Base-by-base conservation (phyloP, 306 rosid species). In the Lupinus albus region DNA sequence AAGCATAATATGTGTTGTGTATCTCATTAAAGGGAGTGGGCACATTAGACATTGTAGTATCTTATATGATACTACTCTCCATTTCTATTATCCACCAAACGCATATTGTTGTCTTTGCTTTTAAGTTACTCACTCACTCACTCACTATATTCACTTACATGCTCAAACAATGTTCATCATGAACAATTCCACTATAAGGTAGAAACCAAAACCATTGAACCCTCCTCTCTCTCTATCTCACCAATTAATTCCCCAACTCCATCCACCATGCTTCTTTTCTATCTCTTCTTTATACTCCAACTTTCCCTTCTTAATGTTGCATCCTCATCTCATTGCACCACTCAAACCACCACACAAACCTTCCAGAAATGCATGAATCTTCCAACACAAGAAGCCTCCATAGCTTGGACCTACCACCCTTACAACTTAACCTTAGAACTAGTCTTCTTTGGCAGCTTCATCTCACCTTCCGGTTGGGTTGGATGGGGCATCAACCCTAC, bases 401-500 rank as follows among this genome's bases (percentile, higher is more conserved):
- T 94, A 51, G 99, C 99, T 4, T 94, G 99, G 99, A 94, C 97
- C 67, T 90, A 85, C 72, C 88, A 94, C 72, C 64, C 82, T 55
- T 83, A 78, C 74, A 94, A 88, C 41, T 55, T 85, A 16, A 90
- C 97, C 39, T 46, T 94, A 28, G 97, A 90, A 65, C 82, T 94
- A 7, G 90, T 78, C 42, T 94, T 94, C 85, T 90, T 82, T 39
- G 97, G 96, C 30, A 80, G 73, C 51, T 94, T 94, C 92, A 94
- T 94, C 15, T 94, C 99, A 0, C 99, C 99, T 33, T 90, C 99
- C 0, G 99, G 97, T 3, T 94, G 97, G 99, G 97, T 94, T 11
- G 99, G 91, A 7, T 88, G 88, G 79, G 99, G 99, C 9, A 82
- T 90, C 67, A 94, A 94, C 66, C 99, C 99, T 0, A 73, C 79